Percentiles rank a stretch among this genome's conserved stretches.
These are phyloP conservation scores for Solanum paucissectum DNA, from an alignment of 257 asterid genomes.

Conservation along the genomic window DNA sequence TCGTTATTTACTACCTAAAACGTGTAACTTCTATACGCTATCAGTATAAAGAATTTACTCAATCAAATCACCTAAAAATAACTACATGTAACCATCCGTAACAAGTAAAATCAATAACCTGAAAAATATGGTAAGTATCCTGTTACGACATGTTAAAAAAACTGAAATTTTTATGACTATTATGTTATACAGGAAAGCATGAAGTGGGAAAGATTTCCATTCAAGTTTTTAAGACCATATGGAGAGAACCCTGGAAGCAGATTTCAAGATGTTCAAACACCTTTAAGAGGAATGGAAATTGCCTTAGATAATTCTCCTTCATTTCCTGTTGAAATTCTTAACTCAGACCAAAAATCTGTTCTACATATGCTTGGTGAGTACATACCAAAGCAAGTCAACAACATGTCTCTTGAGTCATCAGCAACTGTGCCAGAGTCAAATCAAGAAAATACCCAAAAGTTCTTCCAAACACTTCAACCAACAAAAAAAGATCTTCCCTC, in stretches of 20 bases:
- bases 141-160: neutral
- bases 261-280: slow-evolving; percentile 40
- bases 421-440: slow-evolving; percentile 37
- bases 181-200: slow-evolving; percentile 44
- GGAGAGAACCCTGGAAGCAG: slow-evolving; percentile 39
- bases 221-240: slow-evolving; percentile 32
- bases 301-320: slow-evolving; percentile 33
- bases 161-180: no score
- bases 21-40: no score
- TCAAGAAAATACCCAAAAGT: slow-evolving; percentile 13
- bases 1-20: neutral
- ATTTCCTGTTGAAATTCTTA: slow-evolving; percentile 20
- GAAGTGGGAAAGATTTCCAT: slow-evolving; percentile 60
- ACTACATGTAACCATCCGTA: neutral
- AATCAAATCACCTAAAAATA: neutral
- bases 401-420: slow-evolving; percentile 17
- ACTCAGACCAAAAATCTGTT: slow-evolving; percentile 23
- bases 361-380: slow-evolving; percentile 16
- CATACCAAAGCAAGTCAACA: slow-evolving; percentile 32
- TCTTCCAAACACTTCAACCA: slow-evolving; percentile 37
- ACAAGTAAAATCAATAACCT: neutral
- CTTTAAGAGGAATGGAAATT: slow-evolving; percentile 65
- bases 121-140: neutral
- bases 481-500: slow-evolving; percentile 33
- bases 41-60: neutral